Percentiles rank a stretch among this genome's conserved stretches.
These are phyloP conservation scores for Leccinum ochraceum DNA, from an alignment of 768 basidiomycete genomes.

Conservation along the genomic window DNA sequence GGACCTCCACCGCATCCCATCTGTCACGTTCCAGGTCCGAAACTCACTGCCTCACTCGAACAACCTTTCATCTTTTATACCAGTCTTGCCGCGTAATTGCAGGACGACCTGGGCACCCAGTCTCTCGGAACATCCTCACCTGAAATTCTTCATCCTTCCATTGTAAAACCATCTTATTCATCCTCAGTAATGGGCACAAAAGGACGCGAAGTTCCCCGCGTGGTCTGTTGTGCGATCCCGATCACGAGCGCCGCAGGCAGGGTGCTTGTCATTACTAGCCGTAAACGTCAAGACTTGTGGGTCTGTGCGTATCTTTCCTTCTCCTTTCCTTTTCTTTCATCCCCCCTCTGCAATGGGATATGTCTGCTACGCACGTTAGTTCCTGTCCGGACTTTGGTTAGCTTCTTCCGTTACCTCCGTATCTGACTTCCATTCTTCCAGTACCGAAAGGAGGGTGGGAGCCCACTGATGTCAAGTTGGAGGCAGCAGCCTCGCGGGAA, in stretches of 20 bases:
- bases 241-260: slow-evolving; percentile 73
- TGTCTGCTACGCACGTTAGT: slow-evolving; percentile 4
- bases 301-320: slow-evolving; percentile 69
- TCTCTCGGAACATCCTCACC: neutral
- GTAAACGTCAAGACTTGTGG: slow-evolving; percentile 80
- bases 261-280: slow-evolving; percentile 81
- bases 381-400: neutral
- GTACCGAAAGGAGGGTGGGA: slow-evolving; percentile 97
- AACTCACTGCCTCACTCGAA: neutral
- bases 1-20: slow-evolving; percentile 5
- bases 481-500: slow-evolving; percentile 89
- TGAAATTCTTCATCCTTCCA: slow-evolving; percentile 2
- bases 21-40: slow-evolving; percentile 13
- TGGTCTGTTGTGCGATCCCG: slow-evolving; percentile 91
- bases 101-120: neutral
- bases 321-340: slow-evolving; percentile 6
- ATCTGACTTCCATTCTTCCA: slow-evolving; percentile 32
- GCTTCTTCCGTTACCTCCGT: neutral
- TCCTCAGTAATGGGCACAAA: slow-evolving; percentile 52
- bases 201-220: slow-evolving; percentile 77
- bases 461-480: slow-evolving; percentile 73
- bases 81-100: slow-evolving; percentile 3
- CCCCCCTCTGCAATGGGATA: neutral
- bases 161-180: slow-evolving; percentile 5
- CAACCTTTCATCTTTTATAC: slow-evolving; percentile 12